Evolutionary conservation across 2,329 filamentous ascomycete genomes (phyloP).

Genomic region (Exutisphaerella laricina): DNA sequence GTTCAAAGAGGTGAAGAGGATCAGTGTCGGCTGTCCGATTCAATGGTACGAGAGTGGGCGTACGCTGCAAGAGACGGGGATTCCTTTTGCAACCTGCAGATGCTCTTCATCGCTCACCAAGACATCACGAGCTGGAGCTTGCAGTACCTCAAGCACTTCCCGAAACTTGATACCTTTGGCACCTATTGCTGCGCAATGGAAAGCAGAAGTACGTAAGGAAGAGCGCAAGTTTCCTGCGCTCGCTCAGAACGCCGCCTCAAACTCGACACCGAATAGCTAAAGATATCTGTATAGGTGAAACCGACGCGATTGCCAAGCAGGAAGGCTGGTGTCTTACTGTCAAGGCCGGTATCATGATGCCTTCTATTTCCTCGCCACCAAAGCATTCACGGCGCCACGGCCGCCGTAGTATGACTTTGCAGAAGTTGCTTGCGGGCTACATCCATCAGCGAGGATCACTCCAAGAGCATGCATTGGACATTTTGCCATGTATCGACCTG

Average conservation of each 20-base stretch:
- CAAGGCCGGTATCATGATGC: not conserved
- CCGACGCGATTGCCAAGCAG: not conserved
- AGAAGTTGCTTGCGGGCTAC: too few relatives aligned
- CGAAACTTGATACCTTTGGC: slow-evolving; percentile 16
- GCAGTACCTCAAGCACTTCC: slow-evolving; percentile 18
- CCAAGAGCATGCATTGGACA: not conserved
- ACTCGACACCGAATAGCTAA: slow-evolving; percentile 11
- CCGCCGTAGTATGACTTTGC: too few relatives aligned
- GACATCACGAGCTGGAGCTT: slow-evolving; percentile 13
- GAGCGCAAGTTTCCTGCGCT: too few relatives aligned
- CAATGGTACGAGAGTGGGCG: slow-evolving; percentile 22
- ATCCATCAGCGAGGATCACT: not conserved
- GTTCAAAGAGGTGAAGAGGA: slow-evolving; percentile 1
- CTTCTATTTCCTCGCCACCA: not conserved
- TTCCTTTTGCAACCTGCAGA: slow-evolving; percentile 17
- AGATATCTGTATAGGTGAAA: not conserved
- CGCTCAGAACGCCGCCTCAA: slow-evolving; percentile 14
- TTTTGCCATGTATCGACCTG: not conserved
- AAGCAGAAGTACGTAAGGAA: too few relatives aligned
- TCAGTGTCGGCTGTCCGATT: slow-evolving; percentile 13
- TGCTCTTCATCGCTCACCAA: slow-evolving; percentile 14
- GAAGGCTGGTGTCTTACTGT: slow-evolving; percentile 1
- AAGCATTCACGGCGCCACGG: too few relatives aligned
- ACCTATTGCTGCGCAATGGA: too few relatives aligned
- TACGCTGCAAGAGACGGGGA: slow-evolving; percentile 11